Evolutionary conservation across 2,329 filamentous ascomycete genomes (phyloP), one percentile per base, ranked within the genome.

Genomic region (Fusarium chaquense): DNA sequence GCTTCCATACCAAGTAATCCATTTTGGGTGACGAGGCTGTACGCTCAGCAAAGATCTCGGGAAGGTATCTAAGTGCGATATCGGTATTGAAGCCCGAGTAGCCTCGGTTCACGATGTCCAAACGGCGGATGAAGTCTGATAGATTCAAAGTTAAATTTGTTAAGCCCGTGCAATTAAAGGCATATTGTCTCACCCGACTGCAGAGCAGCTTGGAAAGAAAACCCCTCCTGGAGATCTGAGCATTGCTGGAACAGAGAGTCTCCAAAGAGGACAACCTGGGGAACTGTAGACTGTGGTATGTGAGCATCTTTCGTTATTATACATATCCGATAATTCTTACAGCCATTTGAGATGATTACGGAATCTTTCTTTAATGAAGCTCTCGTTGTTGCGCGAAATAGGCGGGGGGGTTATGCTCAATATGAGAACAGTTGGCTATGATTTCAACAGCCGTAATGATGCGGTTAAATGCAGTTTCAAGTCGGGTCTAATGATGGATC

Each of bases 91-190:
- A 98, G 13, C 95, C 95, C 73, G 89, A 92, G 68, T 97, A 89
- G 7, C 96, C 96, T 45, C 94, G 89, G 78, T 98, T 97, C 74
- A 98, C 83, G 47, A 98, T 89, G 81, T 98, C 96, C 16, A 96
- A 84, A 36, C 90, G 88, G 60, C 95, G 89, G 51, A 89, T 87
- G 76, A 93, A 94, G 59, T 87, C 93, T 95, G 6, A 22, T 15
- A 15, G 20, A 33, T 26, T 24, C 57, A 33, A 16, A 61, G 41
- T 69, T 38, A 70, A 59, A 13, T 20, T 16, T 26, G 32, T 20
- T 38, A 20, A 22, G 5, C 28, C 13, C 5, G 9, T 26, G 11
- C 13, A 43, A 13, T 18, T 6, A 15, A n/a, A 20, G 35, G 10
- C 32, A 15, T 24, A 11, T 45, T 20, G 20, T 82, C 86, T 77